Percentiles rank a stretch among this genome's conserved stretches.
Conservation (phyloP, 192 early-diverging fungal genomes). For the Entomortierella beljakovae region DNA sequence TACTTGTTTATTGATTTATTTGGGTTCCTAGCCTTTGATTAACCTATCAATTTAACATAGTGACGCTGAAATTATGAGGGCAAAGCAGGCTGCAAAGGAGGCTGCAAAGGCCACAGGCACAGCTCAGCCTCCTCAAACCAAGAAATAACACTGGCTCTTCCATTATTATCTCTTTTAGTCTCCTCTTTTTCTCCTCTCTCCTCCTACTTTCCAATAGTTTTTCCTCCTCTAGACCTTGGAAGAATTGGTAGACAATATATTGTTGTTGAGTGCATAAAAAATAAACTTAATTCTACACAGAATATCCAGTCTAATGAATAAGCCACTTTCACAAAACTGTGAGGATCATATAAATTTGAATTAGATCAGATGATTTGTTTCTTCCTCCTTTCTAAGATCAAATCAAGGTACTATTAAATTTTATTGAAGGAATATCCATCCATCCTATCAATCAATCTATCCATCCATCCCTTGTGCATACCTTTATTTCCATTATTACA, state of each 20-base stretch:
- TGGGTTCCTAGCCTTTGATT: neutral
- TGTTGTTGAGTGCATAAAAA: no score
- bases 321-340: no score
- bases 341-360: neutral
- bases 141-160: no score
- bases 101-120: constrained; percentile 8
- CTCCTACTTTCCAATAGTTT: no score
- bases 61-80: constrained; percentile 49
- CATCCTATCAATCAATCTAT: neutral
- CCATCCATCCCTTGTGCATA: neutral
- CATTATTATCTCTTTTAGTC: no score
- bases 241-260: no score
- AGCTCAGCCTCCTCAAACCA: no score
- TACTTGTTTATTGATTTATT: constrained; percentile 1
- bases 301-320: no score
- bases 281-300: no score
- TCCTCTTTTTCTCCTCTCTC: no score
- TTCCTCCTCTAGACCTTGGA: no score
- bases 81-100: constrained; percentile 42
- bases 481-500: neutral
- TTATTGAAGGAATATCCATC: neutral
- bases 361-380: neutral
- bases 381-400: constrained; percentile 1
- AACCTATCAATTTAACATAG: neutral
- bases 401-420: neutral